phyloP scores from a whole-genome alignment of 345 rosid genomes.

The Firmiana major region DNA sequence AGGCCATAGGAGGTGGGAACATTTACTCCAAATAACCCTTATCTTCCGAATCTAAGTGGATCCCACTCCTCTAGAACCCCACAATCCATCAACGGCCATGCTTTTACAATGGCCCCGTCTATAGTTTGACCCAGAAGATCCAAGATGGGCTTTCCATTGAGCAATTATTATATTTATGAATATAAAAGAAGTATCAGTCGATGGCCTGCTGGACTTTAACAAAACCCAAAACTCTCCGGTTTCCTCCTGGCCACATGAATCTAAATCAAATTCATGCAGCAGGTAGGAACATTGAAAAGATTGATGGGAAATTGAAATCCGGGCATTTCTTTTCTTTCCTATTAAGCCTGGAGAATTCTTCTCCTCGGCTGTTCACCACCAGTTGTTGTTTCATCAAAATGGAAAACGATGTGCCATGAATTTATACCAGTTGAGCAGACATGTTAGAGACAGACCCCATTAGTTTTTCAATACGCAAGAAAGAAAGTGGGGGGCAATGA shows the following conservation, averaged over 20 bases:
- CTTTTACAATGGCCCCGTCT: not conserved
- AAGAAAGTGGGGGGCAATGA: slow-evolving; percentile 8
- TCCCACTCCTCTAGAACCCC: slow-evolving; percentile 11
- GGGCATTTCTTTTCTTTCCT: not conserved
- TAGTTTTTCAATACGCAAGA: not conserved
- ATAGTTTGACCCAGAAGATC: not conserved
- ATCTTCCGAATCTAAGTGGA: slow-evolving; percentile 27
- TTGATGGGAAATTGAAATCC: slow-evolving; percentile 23
- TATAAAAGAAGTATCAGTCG: not conserved
- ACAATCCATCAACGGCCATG: not conserved
- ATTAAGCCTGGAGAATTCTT: slow-evolving; percentile 13
- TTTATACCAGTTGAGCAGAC: slow-evolving; percentile 23
- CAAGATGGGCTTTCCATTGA: not conserved
- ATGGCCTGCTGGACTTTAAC: not conserved
- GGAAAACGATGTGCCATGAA: slow-evolving; percentile 28
- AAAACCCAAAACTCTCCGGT: not conserved
- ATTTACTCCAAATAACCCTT: slow-evolving; percentile 15
- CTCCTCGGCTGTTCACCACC: slow-evolving; percentile 11
- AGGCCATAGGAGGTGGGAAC: not conserved
- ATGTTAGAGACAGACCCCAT: slow-evolving; percentile 26
- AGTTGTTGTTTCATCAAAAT: not conserved
- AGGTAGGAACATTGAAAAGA: slow-evolving; percentile 18
- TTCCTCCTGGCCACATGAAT: slow-evolving; percentile 6
- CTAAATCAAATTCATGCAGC: not conserved
- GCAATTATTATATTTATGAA: not conserved